Conservation (phyloP, 345 rosid genomes). For the Jatropha curcas region DNA sequence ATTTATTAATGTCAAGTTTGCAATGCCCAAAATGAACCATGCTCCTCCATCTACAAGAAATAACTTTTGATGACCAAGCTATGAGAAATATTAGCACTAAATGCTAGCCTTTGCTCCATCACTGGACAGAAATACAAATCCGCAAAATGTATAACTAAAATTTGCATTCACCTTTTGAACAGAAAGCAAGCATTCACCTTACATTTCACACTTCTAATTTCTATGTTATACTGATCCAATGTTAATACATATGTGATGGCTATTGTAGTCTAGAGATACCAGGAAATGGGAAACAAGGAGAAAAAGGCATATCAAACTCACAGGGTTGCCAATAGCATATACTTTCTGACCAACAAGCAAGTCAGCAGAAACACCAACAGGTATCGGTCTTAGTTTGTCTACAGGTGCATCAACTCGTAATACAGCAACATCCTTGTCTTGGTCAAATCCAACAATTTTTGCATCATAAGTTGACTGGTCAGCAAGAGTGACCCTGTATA, state of each 20-base stretch:
- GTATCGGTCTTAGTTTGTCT: constrained; percentile 76
- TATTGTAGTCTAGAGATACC: neutral
- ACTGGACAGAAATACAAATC: neutral
- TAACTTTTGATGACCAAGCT: neutral
- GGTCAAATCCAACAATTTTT: constrained; percentile 85
- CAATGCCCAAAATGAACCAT: neutral
- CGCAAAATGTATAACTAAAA: neutral
- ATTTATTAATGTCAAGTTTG: neutral
- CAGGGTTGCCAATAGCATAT: constrained; percentile 94
- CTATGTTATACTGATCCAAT: neutral
- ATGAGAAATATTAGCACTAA: neutral
- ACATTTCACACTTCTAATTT: neutral
- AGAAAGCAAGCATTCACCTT: neutral
- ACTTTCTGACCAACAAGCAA: constrained; percentile 98
- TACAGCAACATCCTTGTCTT: constrained; percentile 97
- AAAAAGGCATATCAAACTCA: constrained; percentile 39
- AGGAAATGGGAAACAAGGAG: neutral
- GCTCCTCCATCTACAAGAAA: constrained; percentile 5
- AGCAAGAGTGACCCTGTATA: constrained; percentile 79
- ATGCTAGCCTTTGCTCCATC: neutral
- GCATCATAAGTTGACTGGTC: constrained; percentile 91
- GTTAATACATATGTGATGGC: neutral
- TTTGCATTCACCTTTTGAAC: neutral
- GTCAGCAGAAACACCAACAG: constrained; percentile 89
- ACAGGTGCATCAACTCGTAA: constrained; percentile 70